These are phyloP conservation scores for Calonectria pteridis DNA, from an alignment of 2,329 filamentous ascomycete species.

Conservation along the genomic window DNA sequence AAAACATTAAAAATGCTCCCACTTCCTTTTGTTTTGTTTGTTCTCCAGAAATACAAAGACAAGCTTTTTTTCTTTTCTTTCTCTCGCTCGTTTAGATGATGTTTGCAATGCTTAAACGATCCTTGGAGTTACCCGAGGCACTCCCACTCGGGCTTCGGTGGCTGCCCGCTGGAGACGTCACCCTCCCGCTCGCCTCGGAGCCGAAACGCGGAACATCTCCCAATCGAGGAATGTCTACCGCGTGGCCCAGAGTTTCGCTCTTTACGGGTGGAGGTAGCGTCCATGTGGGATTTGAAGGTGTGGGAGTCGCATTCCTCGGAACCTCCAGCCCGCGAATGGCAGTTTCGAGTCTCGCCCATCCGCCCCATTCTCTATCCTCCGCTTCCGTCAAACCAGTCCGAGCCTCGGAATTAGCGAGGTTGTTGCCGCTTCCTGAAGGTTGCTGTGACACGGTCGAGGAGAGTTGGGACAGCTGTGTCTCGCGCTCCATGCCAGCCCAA, in stretches of 20 bases:
- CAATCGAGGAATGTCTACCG: slow-evolving; percentile 45
- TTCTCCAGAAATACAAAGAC: slow-evolving; percentile 6
- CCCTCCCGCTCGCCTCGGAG: slow-evolving; percentile 44
- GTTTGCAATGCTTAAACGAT: slow-evolving; percentile 58
- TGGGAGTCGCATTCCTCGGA: slow-evolving; percentile 43
- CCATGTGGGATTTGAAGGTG: slow-evolving; percentile 51
- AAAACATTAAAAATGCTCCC: slow-evolving; percentile 39
- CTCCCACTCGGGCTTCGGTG: slow-evolving; percentile 39
- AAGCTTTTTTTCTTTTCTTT: slow-evolving; percentile 12
- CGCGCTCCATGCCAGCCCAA: slow-evolving; percentile 75
- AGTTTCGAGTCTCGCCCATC: slow-evolving; percentile 81
- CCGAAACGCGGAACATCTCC: slow-evolving; percentile 48
- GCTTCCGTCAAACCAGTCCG: slow-evolving; percentile 66
- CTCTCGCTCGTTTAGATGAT: slow-evolving; percentile 52
- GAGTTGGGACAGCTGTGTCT: slow-evolving; percentile 49
- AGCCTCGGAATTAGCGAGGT: slow-evolving; percentile 59
- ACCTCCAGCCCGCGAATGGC: slow-evolving; percentile 49
- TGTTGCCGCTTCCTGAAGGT: slow-evolving; percentile 48
- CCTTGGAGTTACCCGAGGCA: slow-evolving; percentile 39
- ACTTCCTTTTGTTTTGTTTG: neutral
- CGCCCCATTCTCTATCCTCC: slow-evolving; percentile 78
- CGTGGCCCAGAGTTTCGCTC: slow-evolving; percentile 47
- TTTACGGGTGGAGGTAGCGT: slow-evolving; percentile 52
- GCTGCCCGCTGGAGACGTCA: slow-evolving; percentile 44
- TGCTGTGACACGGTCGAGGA: slow-evolving; percentile 30